Percentiles rank a stretch among this genome's conserved stretches.
Evolutionary conservation across 495 filamentous ascomycete genomes (phyloP).

Genomic region (Glonium stellatum): DNA sequence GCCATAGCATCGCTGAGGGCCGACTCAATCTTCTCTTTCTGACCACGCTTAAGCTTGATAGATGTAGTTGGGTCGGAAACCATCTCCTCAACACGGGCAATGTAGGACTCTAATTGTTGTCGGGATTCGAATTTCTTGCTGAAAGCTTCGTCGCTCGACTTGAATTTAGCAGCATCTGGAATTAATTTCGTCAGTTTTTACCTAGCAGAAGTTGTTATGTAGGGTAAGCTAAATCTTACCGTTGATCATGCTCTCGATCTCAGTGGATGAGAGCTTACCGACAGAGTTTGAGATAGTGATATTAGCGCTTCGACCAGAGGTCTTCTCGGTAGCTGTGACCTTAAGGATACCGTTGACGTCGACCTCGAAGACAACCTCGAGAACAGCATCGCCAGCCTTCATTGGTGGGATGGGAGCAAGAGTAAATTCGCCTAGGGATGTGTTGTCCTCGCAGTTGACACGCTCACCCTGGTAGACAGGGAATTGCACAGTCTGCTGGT

Average conservation of each 20-base stretch:
- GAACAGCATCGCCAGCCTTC: constrained; percentile 95
- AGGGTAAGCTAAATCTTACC: constrained; percentile 45
- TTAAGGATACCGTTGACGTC: constrained; percentile 99
- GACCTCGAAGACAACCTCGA: constrained; percentile 98
- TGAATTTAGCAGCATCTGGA: constrained; percentile 94
- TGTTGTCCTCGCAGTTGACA: constrained; percentile 99
- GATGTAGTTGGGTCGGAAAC: constrained; percentile 93
- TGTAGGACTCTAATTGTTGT: constrained; percentile 99
- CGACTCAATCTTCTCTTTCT: constrained; percentile 99
- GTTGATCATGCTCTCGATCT: constrained; percentile 97
- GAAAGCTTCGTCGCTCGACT: constrained; percentile 94
- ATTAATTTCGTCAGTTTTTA: not conserved
- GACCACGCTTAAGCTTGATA: constrained; percentile 95
- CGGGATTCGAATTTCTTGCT: constrained; percentile 98
- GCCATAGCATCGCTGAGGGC: constrained; percentile 81
- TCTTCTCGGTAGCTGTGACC: constrained; percentile 99
- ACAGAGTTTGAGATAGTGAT: constrained; percentile 99
- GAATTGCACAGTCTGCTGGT: constrained; percentile 95
- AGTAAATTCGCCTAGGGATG: constrained; percentile 96
- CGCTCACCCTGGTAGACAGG: constrained; percentile 98
- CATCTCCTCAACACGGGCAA: constrained; percentile 97
- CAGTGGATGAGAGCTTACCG: constrained; percentile 87
- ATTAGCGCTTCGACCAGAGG: constrained; percentile 94
- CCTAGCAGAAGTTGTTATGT: not conserved
- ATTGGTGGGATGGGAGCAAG: constrained; percentile 93